A percentile compares a stretch with the other conserved stretches of the same genome.
Evolutionary conservation across 257 asterid species (phyloP).

Genomic region (Lithospermum erythrorhizon): DNA sequence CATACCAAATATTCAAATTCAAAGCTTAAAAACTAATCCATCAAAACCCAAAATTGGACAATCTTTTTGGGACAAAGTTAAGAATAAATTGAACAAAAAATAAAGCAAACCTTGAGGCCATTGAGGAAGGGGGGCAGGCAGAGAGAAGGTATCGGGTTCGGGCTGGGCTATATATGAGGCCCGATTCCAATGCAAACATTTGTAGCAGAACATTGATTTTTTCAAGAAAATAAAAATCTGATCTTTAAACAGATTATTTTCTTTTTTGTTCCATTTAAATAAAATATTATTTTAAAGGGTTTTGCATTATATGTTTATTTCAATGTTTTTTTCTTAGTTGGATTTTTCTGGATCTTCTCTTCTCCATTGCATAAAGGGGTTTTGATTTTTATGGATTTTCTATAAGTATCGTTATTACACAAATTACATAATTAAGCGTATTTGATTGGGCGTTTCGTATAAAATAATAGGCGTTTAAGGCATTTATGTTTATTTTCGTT

Average conservation of each 20-base stretch:
- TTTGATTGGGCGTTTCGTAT: no score
- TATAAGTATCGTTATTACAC: no score
- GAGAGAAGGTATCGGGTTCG: constrained; percentile 37
- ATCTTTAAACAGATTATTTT: not conserved
- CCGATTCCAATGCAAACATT: constrained; percentile 48
- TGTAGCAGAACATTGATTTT: constrained; percentile 36
- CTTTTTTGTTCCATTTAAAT: no score
- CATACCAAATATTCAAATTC: no score
- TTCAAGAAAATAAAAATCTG: not conserved
- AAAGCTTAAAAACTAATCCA: no score
- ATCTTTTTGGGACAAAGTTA: not conserved
- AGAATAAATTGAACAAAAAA: not conserved
- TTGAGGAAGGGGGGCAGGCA: constrained; percentile 70
- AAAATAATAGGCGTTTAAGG: no score
- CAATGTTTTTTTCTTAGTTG: not conserved
- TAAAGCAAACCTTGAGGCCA: constrained; percentile 60
- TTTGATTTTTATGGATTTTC: no score
- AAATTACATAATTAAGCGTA: no score
- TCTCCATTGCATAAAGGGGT: not conserved
- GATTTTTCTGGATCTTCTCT: not conserved
- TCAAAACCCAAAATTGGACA: not conserved
- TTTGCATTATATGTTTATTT: no score
- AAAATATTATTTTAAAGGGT: no score
- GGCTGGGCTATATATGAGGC: constrained; percentile 26
- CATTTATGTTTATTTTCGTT: no score